Conservation (phyloP, 2,329 filamentous ascomycete species). For the Fusarium sp. region DNA sequence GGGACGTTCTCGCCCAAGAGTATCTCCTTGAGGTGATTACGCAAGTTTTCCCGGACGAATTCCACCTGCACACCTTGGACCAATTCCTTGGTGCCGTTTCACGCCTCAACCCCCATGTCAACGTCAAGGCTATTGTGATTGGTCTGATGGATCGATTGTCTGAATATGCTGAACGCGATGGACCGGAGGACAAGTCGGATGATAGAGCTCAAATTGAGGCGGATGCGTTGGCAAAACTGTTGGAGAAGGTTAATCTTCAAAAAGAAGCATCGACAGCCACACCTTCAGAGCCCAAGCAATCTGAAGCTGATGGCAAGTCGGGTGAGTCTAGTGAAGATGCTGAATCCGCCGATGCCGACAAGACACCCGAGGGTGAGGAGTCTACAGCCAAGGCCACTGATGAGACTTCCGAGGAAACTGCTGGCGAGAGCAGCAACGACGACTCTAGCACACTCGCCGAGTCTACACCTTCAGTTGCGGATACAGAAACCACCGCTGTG, state of each 20-base stretch:
- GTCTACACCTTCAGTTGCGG: slow-evolving; percentile 56
- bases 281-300: slow-evolving; percentile 37
- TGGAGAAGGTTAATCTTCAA: slow-evolving; percentile 81
- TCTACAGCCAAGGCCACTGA: slow-evolving; percentile 37
- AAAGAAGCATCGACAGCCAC: slow-evolving; percentile 59
- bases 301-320: slow-evolving; percentile 42
- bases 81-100: slow-evolving; percentile 94
- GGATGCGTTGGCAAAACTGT: slow-evolving; percentile 80
- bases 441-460: slow-evolving; percentile 47
- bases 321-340: slow-evolving; percentile 46
- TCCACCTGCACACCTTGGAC: slow-evolving; percentile 95
- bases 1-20: slow-evolving; percentile 96
- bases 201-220: slow-evolving; percentile 83
- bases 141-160: slow-evolving; percentile 97
- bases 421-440: slow-evolving; percentile 46
- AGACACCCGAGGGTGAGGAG: slow-evolving; percentile 36
- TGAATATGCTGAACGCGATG: slow-evolving; percentile 91
- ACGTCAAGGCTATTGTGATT: slow-evolving; percentile 97
- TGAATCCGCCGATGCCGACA: slow-evolving; percentile 46
- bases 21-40: slow-evolving; percentile 98
- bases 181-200: slow-evolving; percentile 73
- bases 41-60: slow-evolving; percentile 98
- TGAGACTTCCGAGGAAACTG: slow-evolving; percentile 34
- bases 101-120: slow-evolving; percentile 93
- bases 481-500: slow-evolving; percentile 60